Conservation (phyloP, 371 early-diverging fungal species). For the Mycotypha africana region DNA sequence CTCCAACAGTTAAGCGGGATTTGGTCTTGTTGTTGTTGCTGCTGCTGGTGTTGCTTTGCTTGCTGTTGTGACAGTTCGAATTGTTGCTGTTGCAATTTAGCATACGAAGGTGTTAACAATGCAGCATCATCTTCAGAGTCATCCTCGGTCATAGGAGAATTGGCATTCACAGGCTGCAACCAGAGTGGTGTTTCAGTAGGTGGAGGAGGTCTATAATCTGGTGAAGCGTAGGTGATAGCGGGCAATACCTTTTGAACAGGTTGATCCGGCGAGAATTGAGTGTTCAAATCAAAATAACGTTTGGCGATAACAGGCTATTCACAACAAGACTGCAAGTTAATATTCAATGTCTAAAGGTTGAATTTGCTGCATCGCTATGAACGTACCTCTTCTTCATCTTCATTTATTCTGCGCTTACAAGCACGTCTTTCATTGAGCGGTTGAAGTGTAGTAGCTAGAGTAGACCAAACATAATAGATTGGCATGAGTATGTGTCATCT, state of each 20-base stretch:
- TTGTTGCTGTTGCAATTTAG: conserved; percentile 4
- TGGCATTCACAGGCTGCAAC: conserved; percentile 14
- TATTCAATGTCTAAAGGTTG: too few species aligned
- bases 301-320: conserved; percentile 8
- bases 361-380: too few species aligned
- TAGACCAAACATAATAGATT: too few species aligned
- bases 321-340: neutral
- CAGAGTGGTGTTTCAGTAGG: conserved; percentile 18
- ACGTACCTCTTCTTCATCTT: too few species aligned
- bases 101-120: conserved; percentile 11
- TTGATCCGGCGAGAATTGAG: conserved; percentile 17
- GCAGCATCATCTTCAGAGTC: conserved; percentile 20
- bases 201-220: conserved; percentile 29
- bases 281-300: conserved; percentile 20
- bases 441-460: too few species aligned
- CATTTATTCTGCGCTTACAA: too few species aligned
- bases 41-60: too few species aligned
- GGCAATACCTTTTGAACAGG: conserved; percentile 14
- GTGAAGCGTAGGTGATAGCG: conserved; percentile 27
- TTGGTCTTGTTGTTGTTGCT: too few species aligned
- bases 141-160: conserved; percentile 16
- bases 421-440: too few species aligned
- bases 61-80: too few species aligned
- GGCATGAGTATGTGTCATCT: too few species aligned
- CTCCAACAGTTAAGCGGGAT: too few species aligned